Evolutionary conservation across 1,139 yeast species (phyloP), one percentile per base, ranked within the genome.

Genomic region (Casaregolazyma suthepensis): DNA sequence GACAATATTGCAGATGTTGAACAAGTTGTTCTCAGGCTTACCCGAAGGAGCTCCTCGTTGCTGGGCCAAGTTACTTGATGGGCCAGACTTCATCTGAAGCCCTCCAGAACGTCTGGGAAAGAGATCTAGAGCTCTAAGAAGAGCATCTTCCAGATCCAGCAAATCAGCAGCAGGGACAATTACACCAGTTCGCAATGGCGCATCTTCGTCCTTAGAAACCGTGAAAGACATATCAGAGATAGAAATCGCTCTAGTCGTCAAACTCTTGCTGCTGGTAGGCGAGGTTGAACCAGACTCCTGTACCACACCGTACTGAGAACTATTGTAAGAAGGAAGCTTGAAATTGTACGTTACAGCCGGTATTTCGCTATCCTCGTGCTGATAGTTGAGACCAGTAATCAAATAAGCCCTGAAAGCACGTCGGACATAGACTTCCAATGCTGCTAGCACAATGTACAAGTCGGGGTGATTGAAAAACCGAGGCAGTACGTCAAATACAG

Each of bases 401-500:
- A 90, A 85, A 73, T 94, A 94, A 45, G 98, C 98, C 68, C 98
- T 84, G 77, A 91, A 93, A 50, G 98, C 96, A 70, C 99, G 87
- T 72, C 99, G 86, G 56, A 91, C 85, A 71, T 93, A 93, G 55
- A 93, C 96, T 72, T 93, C 98, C 49, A 96, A 89, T 45, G 99
- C 98, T 42, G 99, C 98, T 64, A 93, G 81, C 4, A 94, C 87
- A 58, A 93, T 94, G 79, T 89, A 87, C 52, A 87, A 87, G 66
- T 94, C 98, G 20, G 78, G 66, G 63, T 89, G 87, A 52, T 81
- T 82, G 72, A 93, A 82, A 73, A 94, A 93, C 74, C 89, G 97
- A 40, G 95, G 80, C 68, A 93, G 79, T 42, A 94, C 99, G 69
- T 93, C 99, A 69, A 91, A 93, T 17, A 93, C 98, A 56, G 93